Percentiles rank a stretch among this genome's conserved stretches.
These are phyloP conservation scores for Monilinia laxa DNA, from an alignment of 2,329 filamentous ascomycete species.

Conservation along the genomic window DNA sequence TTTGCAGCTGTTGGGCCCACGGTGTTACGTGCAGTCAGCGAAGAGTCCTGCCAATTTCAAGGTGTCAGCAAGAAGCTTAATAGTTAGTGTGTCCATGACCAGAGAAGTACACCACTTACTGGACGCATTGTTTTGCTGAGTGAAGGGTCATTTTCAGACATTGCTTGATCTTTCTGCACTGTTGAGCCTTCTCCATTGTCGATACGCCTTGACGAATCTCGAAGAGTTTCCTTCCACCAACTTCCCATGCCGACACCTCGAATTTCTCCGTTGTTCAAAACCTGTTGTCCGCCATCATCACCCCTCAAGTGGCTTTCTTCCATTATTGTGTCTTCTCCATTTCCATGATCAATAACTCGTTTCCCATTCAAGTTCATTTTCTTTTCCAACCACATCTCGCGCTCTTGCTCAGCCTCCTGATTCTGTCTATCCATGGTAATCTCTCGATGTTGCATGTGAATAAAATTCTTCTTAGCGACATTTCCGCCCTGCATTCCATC, in stretches of 20 bases:
- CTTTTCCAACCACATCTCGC: conserved; percentile 22
- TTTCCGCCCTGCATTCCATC: conserved; percentile 48
- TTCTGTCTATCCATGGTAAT: conserved; percentile 30
- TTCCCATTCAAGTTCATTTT: conserved; percentile 24
- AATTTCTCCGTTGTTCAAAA: conserved; percentile 26
- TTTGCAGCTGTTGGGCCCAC: neutral
- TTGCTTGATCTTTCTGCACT: neutral
- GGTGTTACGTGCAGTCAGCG: neutral
- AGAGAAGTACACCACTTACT: neutral
- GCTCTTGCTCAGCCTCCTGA: conserved; percentile 9
- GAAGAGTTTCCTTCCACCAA: conserved; percentile 31
- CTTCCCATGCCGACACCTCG: conserved; percentile 32
- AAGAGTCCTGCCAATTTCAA: neutral
- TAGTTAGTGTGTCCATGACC: neutral
- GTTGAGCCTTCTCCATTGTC: neutral
- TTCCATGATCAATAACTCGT: conserved; percentile 9
- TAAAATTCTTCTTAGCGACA: conserved; percentile 40
- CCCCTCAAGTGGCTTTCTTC: conserved; percentile 32
- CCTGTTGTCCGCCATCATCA: conserved; percentile 4
- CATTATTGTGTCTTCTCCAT: conserved; percentile 4
- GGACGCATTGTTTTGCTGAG: neutral
- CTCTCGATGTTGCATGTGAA: conserved; percentile 27
- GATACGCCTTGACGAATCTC: neutral
- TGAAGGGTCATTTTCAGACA: neutral
- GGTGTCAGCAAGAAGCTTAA: neutral